Conservation (phyloP, 257 asterid genomes). For the Rauvolfia tetraphylla region DNA sequence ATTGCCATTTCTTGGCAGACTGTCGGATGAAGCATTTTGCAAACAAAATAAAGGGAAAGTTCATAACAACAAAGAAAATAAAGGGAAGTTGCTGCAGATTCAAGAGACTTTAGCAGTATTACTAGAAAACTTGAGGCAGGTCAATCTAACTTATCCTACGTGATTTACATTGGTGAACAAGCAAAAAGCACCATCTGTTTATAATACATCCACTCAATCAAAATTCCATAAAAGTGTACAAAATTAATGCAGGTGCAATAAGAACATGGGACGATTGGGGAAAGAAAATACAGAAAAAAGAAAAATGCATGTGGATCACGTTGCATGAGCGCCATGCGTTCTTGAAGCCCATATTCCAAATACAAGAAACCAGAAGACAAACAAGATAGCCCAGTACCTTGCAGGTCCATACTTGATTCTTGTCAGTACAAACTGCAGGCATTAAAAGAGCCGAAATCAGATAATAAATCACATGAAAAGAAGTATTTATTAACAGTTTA, state of each 20-base stretch:
- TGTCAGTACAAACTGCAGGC: conserved; percentile 83
- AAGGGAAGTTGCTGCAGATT: not conserved
- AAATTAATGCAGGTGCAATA: not conserved
- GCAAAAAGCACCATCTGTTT: not conserved
- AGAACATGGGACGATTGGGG: not conserved
- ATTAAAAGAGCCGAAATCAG: not conserved
- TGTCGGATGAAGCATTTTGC: too few species aligned
- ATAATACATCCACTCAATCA: not conserved
- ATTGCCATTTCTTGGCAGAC: too few species aligned
- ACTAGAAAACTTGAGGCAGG: not conserved
- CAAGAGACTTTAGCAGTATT: not conserved
- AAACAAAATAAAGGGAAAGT: too few species aligned
- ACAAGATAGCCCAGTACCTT: conserved; percentile 95
- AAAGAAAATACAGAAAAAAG: not conserved
- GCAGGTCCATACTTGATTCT: conserved; percentile 93
- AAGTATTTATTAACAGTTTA: not conserved
- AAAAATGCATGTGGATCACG: conserved; percentile 26
- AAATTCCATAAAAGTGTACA: not conserved
- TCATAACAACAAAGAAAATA: too few species aligned
- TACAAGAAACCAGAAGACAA: conserved; percentile 94
- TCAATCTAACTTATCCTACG: not conserved
- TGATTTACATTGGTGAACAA: not conserved
- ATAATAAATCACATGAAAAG: not conserved
- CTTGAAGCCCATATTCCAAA: conserved; percentile 96
- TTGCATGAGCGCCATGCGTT: conserved; percentile 65